These are phyloP conservation scores for Gossypium davidsonii DNA, from an alignment of 441 rosid species.

Conservation along the genomic window DNA sequence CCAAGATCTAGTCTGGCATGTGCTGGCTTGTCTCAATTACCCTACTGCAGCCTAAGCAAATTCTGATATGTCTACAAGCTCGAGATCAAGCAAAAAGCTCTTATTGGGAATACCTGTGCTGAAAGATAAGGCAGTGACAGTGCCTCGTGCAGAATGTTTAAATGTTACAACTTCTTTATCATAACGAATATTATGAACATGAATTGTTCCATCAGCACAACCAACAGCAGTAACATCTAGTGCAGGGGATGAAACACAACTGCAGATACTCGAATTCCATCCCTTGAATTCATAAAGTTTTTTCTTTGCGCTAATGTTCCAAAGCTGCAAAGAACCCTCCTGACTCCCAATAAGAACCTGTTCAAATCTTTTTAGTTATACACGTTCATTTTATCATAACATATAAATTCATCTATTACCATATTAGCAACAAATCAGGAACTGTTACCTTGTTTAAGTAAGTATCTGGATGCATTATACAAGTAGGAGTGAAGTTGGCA, in stretches of 20 bases:
- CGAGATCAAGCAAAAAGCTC: neutral
- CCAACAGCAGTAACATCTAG: slow-evolving; percentile 91
- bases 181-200: slow-evolving; percentile 63
- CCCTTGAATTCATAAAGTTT: slow-evolving; percentile 75
- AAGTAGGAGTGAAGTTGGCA: slow-evolving; percentile 56
- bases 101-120: slow-evolving; percentile 48
- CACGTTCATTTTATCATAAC: neutral
- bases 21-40: neutral
- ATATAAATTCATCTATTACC: neutral
- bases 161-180: slow-evolving; percentile 73
- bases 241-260: slow-evolving; percentile 90
- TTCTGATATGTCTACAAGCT: neutral
- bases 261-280: slow-evolving; percentile 67
- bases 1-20: neutral
- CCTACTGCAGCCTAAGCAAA: neutral
- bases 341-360: slow-evolving; percentile 84
- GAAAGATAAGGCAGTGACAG: slow-evolving; percentile 82
- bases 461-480: slow-evolving; percentile 91
- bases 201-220: slow-evolving; percentile 88
- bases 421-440: neutral
- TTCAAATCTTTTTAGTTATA: slow-evolving; percentile 12
- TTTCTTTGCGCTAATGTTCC: slow-evolving; percentile 88
- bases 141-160: slow-evolving; percentile 72
- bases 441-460: slow-evolving; percentile 72
- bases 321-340: slow-evolving; percentile 82